A percentile compares a stretch with the other conserved stretches of the same genome.
Evolutionary conservation across 371 early-diverging fungal species (phyloP).

Genomic region (Rhizoclosmatium hyalinum): DNA sequence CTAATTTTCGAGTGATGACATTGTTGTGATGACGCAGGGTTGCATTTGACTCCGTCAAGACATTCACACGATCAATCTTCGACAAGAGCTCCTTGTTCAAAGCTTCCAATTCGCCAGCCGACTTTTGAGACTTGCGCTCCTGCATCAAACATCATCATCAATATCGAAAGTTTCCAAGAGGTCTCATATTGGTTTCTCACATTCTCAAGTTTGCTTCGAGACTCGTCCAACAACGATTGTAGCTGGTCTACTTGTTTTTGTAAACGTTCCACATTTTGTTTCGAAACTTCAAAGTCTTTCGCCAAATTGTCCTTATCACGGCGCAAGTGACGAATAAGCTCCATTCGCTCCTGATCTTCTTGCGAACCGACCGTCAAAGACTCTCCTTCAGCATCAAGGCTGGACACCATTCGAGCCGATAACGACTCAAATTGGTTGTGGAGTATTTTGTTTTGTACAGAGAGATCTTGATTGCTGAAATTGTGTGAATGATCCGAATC

Average conservation of each 20-base stretch:
- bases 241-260: conserved; percentile 64
- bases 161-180: not conserved
- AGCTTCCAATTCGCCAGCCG: conserved; percentile 50
- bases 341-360: conserved; percentile 49
- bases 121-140: conserved; percentile 55
- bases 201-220: conserved; percentile 59
- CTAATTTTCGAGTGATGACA: conserved; percentile 41
- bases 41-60: conserved; percentile 75
- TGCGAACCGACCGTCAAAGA: not conserved
- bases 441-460: conserved; percentile 70
- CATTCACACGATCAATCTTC: conserved; percentile 66
- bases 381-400: not conserved
- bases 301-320: conserved; percentile 72
- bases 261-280: conserved; percentile 67
- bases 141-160: conserved; percentile 10
- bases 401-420: conserved; percentile 28
- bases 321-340: conserved; percentile 70
- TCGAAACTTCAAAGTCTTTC: conserved; percentile 67
- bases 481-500: too few species aligned
- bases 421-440: conserved; percentile 73
- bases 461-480: conserved; percentile 49
- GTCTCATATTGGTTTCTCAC: conserved; percentile 5
- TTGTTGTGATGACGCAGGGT: conserved; percentile 68
- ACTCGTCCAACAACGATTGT: conserved; percentile 68
- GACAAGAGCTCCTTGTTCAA: conserved; percentile 67